Evolutionary conservation across 257 asterid species (phyloP).

Genomic region (Gentiana macrophylla): DNA sequence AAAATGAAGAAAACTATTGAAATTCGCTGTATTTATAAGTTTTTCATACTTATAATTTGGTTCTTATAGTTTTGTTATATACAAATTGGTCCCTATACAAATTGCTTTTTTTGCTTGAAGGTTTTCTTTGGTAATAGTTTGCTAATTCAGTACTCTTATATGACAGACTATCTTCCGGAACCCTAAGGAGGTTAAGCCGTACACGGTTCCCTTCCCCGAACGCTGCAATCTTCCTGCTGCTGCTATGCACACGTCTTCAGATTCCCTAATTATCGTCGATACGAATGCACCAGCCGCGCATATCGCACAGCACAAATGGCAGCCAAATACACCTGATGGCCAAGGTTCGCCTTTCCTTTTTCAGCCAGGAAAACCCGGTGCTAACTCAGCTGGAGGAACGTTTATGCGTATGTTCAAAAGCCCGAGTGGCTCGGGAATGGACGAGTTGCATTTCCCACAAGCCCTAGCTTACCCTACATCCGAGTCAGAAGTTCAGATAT

Average conservation of each 20-base stretch:
- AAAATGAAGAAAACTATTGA: too few species aligned
- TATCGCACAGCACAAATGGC: conserved; percentile 96
- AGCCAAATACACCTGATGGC: conserved; percentile 98
- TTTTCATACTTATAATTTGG: too few species aligned
- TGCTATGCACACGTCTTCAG: conserved; percentile 82
- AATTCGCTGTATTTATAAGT: too few species aligned
- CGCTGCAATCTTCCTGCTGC: conserved; percentile 99
- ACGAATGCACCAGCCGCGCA: conserved; percentile 82
- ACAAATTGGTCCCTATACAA: too few species aligned
- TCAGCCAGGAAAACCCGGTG: conserved; percentile 75
- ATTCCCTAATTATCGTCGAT: conserved; percentile 77
- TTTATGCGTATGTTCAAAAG: conserved; percentile 96
- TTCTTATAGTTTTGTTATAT: too few species aligned
- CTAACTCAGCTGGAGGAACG: conserved; percentile 68
- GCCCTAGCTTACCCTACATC: conserved; percentile 73
- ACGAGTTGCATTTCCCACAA: conserved; percentile 85
- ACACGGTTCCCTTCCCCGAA: conserved; percentile 72
- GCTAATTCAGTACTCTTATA: conserved; percentile 5
- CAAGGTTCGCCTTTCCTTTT: conserved; percentile 97
- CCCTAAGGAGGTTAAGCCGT: conserved; percentile 73
- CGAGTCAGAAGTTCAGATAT: conserved; percentile 63
- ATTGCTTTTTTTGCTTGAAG: too few species aligned
- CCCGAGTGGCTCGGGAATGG: conserved; percentile 53
- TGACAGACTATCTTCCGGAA: conserved; percentile 93
- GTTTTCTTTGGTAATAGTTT: too few species aligned